Base-by-base conservation (phyloP, 257 asterid species). In the Craterostigma plantagineum region DNA sequence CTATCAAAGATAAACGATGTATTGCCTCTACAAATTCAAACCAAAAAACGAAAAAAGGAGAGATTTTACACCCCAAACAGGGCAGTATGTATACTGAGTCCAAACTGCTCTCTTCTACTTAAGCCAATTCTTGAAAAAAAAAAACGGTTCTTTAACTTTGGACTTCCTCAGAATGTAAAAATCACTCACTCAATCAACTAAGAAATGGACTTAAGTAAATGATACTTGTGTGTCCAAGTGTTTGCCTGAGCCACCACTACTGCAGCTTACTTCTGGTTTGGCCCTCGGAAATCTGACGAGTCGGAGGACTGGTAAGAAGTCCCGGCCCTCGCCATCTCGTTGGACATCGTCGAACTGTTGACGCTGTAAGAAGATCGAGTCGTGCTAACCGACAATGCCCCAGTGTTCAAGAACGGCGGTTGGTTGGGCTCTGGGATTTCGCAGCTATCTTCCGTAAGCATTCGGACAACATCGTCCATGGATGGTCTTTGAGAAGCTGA, bases 401-500 rank as follows among this genome's bases (percentile, higher is more conserved):
- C 53, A 0, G 79, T 18, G 61, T 63, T 81, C 15, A 87, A 23
- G 50, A 87, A 87, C 9, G 96, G 93, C 0, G 96, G 93, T 44
- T 80, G 93, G 30, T 62, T 67, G 14, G 97, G 85, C 33, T 68
- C 83, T 0, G 92, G 82, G 34, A 81, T 71, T 35, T 64, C 70
- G 30, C 38, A 47, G 48, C 59, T 61, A 33, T 63, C 69, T 7
- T 72, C 68, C 0, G 68, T 62, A 3, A 87, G 79, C 95, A 87
- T 73, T 38, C 35, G 43, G 7, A 87, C 73, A 3, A 78, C 97
- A 15, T 69, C 72, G 10, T n/a, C 66, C 97, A 86, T 86, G n/a
- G 95, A 81, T 48, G 95, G 97, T 34, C 97, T 72, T 36, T 59
- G 61, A n/a, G 63, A 42, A n/a, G 62, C 66, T 2, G 91, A 76